Percentiles rank a stretch among this genome's conserved stretches.
These are phyloP conservation scores for Tilletia walkeri DNA, from an alignment of 1,284 basidiomycete species.

Conservation along the genomic window DNA sequence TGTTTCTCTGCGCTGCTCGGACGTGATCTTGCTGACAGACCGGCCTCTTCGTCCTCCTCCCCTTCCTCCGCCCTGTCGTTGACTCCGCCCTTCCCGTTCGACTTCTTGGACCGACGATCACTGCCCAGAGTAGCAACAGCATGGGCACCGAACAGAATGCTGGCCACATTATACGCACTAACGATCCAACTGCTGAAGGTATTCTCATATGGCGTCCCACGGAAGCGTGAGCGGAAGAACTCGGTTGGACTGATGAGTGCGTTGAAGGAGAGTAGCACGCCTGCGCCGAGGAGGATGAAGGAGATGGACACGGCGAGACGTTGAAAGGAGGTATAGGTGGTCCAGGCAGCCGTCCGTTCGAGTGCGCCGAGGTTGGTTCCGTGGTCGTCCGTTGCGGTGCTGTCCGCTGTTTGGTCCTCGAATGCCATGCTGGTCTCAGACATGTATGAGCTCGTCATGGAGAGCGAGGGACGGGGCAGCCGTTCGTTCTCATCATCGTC, in stretches of 20 bases:
- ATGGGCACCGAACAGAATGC: constrained; percentile 40
- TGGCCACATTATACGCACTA: constrained; percentile 40
- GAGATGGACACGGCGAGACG: background rate
- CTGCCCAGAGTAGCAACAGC: constrained; percentile 25
- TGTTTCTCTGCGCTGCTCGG: background rate
- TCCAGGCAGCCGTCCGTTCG: background rate
- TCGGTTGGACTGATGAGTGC: constrained; percentile 50
- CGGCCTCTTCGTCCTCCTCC: background rate
- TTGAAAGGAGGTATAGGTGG: background rate
- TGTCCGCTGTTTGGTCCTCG: no score
- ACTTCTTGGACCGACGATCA: constrained; percentile 8
- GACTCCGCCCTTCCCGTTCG: background rate
- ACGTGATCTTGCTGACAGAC: background rate
- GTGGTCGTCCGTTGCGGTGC: background rate
- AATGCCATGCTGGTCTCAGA: background rate
- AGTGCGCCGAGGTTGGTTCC: background rate
- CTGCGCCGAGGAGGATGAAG: constrained; percentile 18
- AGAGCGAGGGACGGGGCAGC: background rate
- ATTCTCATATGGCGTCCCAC: constrained; percentile 30
- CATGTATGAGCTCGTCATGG: constrained; percentile 9
- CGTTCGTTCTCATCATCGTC: background rate
- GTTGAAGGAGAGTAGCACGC: constrained; percentile 29
- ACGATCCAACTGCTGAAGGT: constrained; percentile 48
- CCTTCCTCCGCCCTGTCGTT: background rate
- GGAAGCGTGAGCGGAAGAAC: constrained; percentile 43